Evolutionary conservation across 2,329 filamentous ascomycete species (phyloP), one percentile per base, ranked within the genome.

Genomic region (Xylariaceae sp.): DNA sequence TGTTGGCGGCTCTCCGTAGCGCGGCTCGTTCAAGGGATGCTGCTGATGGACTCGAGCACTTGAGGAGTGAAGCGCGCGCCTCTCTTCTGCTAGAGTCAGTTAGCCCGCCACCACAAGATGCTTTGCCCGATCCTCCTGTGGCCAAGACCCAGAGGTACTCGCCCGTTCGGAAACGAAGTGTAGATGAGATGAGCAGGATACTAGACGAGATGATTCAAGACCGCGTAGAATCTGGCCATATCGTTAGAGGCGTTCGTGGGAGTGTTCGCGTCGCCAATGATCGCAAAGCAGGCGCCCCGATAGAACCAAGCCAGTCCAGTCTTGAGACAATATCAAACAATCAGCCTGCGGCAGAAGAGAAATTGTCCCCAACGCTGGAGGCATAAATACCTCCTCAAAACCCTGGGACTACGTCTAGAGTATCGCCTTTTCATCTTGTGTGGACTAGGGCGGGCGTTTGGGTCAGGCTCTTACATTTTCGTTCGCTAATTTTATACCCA

Each of bases 191-290:
- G 86, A 96, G 90, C 62, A 85, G 86, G 65, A 92, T 97, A 76
- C 81, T 97, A 21, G 93, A 97, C 66, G 91, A 96, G 73, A 97
- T 97, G 93, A 94, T 97, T 55, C 89, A 92, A 67, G 89, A 93
- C 67, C 85, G 89, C 53, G 88, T 95, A 47, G 89, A 94, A 64
- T 85, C 80, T 46, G 90, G 89, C 18, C 84, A 90, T 49, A 75
- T 91, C 18, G 78, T 90, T 24, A 84, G 88, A 64, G 81, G 86
- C 46, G 75, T 75, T 45, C 79, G 86, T 55, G 88, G 87, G 33
- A 91, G 86, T 65, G 81, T 91, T 44, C 82, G 85, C 42, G 69
- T 88, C 29, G 77, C 79, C 4, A 72, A 68, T 35, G 78, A 77
- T 37, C 70, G 73, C 35, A 80, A 77, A 66, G 59, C 68, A 29